Percentiles rank a stretch among this genome's conserved stretches.
phyloP scores from a whole-genome alignment of 495 filamentous ascomycete genomes.

The Durotheca rogersii region DNA sequence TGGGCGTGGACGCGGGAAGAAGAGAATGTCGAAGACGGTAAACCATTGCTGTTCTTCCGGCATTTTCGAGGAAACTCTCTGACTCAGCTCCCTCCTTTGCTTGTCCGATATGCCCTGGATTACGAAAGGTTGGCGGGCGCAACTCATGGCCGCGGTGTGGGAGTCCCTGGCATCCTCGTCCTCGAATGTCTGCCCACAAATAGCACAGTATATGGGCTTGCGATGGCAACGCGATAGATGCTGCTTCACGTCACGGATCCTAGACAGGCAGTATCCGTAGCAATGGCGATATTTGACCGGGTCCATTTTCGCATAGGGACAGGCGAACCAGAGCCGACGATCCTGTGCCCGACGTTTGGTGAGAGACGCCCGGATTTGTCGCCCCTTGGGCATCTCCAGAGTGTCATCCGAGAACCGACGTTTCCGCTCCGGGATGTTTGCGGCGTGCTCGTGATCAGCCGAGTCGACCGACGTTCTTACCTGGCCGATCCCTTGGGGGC shows the following conservation, averaged over 20 bases:
- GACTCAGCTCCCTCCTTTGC: slow-evolving; percentile 29
- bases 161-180: slow-evolving; percentile 28
- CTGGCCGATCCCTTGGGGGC: slow-evolving; percentile 4
- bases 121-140: slow-evolving; percentile 15
- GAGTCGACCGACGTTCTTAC: slow-evolving; percentile 6
- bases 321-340: slow-evolving; percentile 32
- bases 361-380: slow-evolving; percentile 10
- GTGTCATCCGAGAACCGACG: slow-evolving; percentile 10
- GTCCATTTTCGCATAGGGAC: slow-evolving; percentile 39
- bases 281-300: slow-evolving; percentile 31
- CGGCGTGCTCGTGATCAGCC: slow-evolving; percentile 5
- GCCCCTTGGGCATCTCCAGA: slow-evolving; percentile 8
- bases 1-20: slow-evolving; percentile 23
- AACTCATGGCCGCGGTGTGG: slow-evolving; percentile 24
- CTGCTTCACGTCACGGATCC: slow-evolving; percentile 41
- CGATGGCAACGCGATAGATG: slow-evolving; percentile 36
- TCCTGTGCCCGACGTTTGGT: slow-evolving; percentile 23
- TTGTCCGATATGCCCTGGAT: slow-evolving; percentile 38
- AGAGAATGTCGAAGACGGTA: slow-evolving; percentile 33
- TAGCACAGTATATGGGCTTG: slow-evolving; percentile 36
- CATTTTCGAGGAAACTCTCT: slow-evolving; percentile 28
- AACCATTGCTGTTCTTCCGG: slow-evolving; percentile 35
- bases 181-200: slow-evolving; percentile 29
- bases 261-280: slow-evolving; percentile 32
- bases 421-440: slow-evolving; percentile 14